Base-by-base conservation (phyloP, 768 basidiomycete species). In the Vararia minispora region DNA sequence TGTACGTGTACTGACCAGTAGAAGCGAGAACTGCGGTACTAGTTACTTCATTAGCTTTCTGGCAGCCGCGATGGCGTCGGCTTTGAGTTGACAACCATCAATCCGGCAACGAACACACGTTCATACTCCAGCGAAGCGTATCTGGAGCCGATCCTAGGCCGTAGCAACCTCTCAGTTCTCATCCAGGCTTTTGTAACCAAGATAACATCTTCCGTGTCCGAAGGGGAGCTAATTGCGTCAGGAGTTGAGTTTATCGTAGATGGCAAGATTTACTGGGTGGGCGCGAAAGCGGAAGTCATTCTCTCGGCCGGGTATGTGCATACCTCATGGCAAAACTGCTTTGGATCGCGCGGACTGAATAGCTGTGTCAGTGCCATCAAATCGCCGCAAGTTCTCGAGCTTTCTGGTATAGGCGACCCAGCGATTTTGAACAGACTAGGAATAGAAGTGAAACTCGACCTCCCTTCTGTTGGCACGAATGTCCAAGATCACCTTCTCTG, bases 321-420 rank as follows among this genome's bases (percentile, higher is more conserved):
- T 29, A n/a, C n/a, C n/a, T n/a, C n/a, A n/a, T n/a, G n/a, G n/a
- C n/a, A n/a, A n/a, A n/a, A n/a, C n/a, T n/a, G n/a, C n/a, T n/a
- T 14, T 16, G 10, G 6, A 9, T 30, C 14, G 8, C 23, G 12
- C n/a, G 10, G 25, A 14, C n/a, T 37, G 24, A 27, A n/a, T 9
- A 6, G 9, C 23, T n/a, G 7, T 12, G 6, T 30, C 41, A 62
- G 60, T 14, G 40, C 69, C 2, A 44, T 73, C 17, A 64, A 68
- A 40, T 61, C 65, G 0, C 63, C 43, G 20, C 39, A n/a, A n/a
- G n/a, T 79, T 8, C 64, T 77, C 2, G 71, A 77, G 47, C 55
- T 77, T 2, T 74, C 72, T 6, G 77, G 76, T 17, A 68, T 78
- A 38, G 76, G 76, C 13, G 57, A 64, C 23, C 49, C 50, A 10